Conservation (phyloP, 371 early-diverging fungal species). For the Mortierella polycephala region DNA sequence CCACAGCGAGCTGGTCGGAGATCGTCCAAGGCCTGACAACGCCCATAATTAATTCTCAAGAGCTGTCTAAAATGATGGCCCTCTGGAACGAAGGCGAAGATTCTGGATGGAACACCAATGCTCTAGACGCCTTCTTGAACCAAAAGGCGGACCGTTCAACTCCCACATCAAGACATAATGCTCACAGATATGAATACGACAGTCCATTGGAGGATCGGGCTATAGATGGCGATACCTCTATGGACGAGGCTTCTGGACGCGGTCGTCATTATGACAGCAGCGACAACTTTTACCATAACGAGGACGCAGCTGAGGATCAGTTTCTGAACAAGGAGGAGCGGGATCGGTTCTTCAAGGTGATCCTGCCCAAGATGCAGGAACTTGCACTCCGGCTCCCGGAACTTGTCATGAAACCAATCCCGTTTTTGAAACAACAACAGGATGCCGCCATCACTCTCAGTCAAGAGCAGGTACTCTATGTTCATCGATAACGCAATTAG, state of each 20-base stretch:
- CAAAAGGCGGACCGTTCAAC: slow-evolving; percentile 8
- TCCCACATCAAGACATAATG: neutral
- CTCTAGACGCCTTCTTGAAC: slow-evolving; percentile 33
- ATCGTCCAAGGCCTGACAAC: slow-evolving; percentile 43
- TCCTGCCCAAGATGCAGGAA: slow-evolving; percentile 37
- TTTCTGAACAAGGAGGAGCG: slow-evolving; percentile 28
- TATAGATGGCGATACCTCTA: neutral
- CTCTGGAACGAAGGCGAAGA: slow-evolving; percentile 29
- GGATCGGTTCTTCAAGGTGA: slow-evolving; percentile 25
- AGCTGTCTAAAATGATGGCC: slow-evolving; percentile 25
- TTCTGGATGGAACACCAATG: slow-evolving; percentile 10
- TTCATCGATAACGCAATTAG: too few species aligned
- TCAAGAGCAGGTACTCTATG: slow-evolving; percentile 44
- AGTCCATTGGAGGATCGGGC: neutral
- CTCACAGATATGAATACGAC: slow-evolving; percentile 3
- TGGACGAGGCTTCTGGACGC: neutral
- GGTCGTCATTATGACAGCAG: neutral
- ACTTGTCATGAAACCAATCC: slow-evolving; percentile 46
- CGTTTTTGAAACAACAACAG: slow-evolving; percentile 40
- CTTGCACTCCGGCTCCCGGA: slow-evolving; percentile 45
- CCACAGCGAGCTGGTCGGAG: slow-evolving; percentile 16
- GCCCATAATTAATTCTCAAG: slow-evolving; percentile 15
- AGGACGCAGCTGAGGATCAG: slow-evolving; percentile 7
- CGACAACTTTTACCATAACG: neutral
- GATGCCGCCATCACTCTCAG: slow-evolving; percentile 48